These are phyloP conservation scores for Malus asiatica DNA, from an alignment of 306 rosid species.

Conservation along the genomic window DNA sequence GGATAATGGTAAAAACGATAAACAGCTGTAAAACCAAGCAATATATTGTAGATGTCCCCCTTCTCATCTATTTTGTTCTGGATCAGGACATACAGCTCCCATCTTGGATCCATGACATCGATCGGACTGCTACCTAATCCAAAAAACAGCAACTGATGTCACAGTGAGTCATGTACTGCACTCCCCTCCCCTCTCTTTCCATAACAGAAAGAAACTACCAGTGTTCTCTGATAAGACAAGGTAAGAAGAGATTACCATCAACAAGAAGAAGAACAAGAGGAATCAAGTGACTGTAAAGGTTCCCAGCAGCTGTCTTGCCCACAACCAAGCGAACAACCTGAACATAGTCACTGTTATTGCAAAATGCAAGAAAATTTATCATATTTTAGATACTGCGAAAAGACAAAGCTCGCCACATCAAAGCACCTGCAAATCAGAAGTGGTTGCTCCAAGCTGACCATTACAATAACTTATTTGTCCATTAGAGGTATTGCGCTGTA, in stretches of 20 bases:
- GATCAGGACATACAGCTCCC: slow-evolving; percentile 79
- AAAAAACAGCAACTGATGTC: neutral
- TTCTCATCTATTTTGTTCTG: slow-evolving; percentile 50
- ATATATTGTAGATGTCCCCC: slow-evolving; percentile 33
- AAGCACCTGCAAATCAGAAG: slow-evolving; percentile 61
- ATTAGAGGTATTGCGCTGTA: slow-evolving; percentile 40
- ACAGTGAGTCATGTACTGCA: neutral
- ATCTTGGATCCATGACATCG: slow-evolving; percentile 65
- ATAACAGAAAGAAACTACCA: neutral
- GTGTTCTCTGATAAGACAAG: neutral
- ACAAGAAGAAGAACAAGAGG: slow-evolving; percentile 89
- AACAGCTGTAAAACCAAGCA: slow-evolving; percentile 79
- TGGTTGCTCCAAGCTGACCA: slow-evolving; percentile 23
- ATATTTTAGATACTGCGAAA: neutral
- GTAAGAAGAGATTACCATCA: slow-evolving; percentile 52
- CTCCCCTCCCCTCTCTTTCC: neutral
- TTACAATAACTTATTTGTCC: slow-evolving; percentile 23
- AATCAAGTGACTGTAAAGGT: slow-evolving; percentile 66
- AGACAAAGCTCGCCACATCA: slow-evolving; percentile 3
- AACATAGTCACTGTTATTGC: neutral
- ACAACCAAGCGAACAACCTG: slow-evolving; percentile 77
- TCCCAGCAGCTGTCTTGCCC: slow-evolving; percentile 71
- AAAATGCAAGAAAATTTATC: neutral
- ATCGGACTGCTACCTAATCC: slow-evolving; percentile 83
- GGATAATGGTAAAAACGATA: slow-evolving; percentile 93